Conservation (phyloP, 2,329 filamentous ascomycete genomes). For the Arthrobotrys entomopaga region DNA sequence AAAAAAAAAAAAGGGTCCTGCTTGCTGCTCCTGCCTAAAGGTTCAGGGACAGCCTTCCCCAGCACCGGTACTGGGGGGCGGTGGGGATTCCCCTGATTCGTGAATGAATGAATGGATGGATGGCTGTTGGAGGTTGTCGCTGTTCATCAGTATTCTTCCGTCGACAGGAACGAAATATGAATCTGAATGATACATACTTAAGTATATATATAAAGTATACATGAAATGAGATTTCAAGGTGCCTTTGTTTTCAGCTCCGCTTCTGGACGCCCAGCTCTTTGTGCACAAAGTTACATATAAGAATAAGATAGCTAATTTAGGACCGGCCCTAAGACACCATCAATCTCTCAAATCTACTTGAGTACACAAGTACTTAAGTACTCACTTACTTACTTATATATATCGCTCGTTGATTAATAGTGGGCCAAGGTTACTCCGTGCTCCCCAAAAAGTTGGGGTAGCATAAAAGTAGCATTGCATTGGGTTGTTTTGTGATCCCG, state of each 20-base stretch:
- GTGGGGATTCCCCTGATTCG: constrained; percentile 53
- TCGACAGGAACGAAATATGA: constrained; percentile 11
- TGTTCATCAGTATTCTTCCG: background rate
- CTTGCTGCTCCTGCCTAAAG: constrained; percentile 16
- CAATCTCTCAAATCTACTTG: too few relatives aligned
- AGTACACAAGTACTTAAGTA: too few relatives aligned
- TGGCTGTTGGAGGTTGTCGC: background rate
- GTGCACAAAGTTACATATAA: too few relatives aligned
- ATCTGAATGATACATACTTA: background rate
- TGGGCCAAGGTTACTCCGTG: background rate
- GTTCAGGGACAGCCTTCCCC: constrained; percentile 10
- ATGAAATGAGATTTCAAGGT: background rate
- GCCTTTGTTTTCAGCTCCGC: too few relatives aligned
- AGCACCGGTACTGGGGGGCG: background rate
- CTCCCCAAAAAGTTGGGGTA: constrained; percentile 10
- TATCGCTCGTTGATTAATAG: too few relatives aligned
- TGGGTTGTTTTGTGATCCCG: background rate
- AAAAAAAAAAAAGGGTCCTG: background rate
- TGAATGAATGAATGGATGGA: too few relatives aligned
- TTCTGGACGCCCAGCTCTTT: too few relatives aligned
- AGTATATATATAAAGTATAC: background rate
- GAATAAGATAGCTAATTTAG: too few relatives aligned
- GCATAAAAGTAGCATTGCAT: constrained; percentile 2
- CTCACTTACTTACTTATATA: too few relatives aligned
- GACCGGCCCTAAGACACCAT: too few relatives aligned